Percentiles rank a stretch among this genome's conserved stretches.
Evolutionary conservation across 2,329 filamentous ascomycete genomes (phyloP).

Genomic region (Colletotrichum melonis): DNA sequence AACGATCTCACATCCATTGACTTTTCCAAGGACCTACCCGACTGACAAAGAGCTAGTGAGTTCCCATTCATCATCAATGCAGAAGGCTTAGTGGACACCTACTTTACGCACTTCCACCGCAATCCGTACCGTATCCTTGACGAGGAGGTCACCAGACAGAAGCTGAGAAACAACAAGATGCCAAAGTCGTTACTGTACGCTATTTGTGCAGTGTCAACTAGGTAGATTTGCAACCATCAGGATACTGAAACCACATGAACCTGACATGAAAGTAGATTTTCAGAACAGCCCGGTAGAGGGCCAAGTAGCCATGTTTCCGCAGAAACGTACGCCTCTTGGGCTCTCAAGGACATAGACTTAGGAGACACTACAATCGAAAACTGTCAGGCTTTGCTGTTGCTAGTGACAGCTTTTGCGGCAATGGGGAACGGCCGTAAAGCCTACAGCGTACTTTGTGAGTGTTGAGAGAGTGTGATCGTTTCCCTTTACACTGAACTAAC

Average conservation of each 20-base stretch:
- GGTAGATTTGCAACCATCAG: neutral
- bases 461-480: too few species aligned
- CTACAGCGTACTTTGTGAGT: slow-evolving; percentile 15
- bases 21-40: neutral
- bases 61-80: slow-evolving; percentile 16
- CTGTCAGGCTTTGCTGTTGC: slow-evolving; percentile 16
- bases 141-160: slow-evolving; percentile 7
- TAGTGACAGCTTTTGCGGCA: slow-evolving; percentile 14
- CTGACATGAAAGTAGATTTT: slow-evolving; percentile 7
- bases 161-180: slow-evolving; percentile 17
- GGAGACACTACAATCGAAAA: slow-evolving; percentile 7
- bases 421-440: slow-evolving; percentile 18
- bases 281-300: slow-evolving; percentile 1
- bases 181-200: slow-evolving; percentile 15
- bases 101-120: slow-evolving; percentile 23
- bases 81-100: slow-evolving; percentile 22
- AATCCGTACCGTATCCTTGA: slow-evolving; percentile 25
- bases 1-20: too few species aligned
- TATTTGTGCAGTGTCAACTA: slow-evolving; percentile 23
- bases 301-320: slow-evolving; percentile 26
- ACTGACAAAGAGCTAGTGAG: neutral
- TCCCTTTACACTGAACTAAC: neutral
- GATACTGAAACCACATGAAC: rapidly evolving
- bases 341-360: slow-evolving; percentile 16
- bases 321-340: slow-evolving; percentile 22